Base-by-base conservation (phyloP, 2,329 filamentous ascomycete genomes). In the Acrocalymma vagum region DNA sequence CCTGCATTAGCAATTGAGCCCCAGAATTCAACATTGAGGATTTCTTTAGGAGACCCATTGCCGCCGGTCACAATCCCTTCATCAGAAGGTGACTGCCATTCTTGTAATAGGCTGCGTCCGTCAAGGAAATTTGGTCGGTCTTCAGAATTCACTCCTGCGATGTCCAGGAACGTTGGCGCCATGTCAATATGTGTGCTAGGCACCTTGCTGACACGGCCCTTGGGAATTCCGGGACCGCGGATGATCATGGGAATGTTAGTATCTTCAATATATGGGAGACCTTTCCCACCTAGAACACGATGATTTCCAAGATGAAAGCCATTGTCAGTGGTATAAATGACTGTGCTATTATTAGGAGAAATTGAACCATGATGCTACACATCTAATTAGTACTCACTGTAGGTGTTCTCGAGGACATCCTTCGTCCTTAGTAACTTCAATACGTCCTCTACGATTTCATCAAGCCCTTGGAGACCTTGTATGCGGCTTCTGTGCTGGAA, bases 401-500 rank as follows among this genome's bases (percentile, higher is more conserved):
- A 73, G 0, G 70, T 80, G 35, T 80, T 76, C 4, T 79, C 72
- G n/a, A 79, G 55, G 9, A 77, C 51, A 3, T 58, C 69, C 9
- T 68, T 65, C 5, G 65, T 42, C 9, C 75, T 67, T 2, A 82
- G 63, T 0, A 67, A 68, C 3, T 55, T 44, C 6, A 81, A 51
- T 2, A 81, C 48, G 0, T 56, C 52, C n/a, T 77, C 74, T 2
- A 82, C 70, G 35, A 81, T 65, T 50, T 82, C 79, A 45, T 82
- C 79, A 0, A 82, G 77, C 3, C 73, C 69, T 46, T 81, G 78
- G 10, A 81, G 56, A 7, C 78, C 59, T n/a, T 72, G 72, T 7
- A 81, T 61, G 3, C 79, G 71, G 14, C 63, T 53, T 1, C 78
- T 72, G 40, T 81, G 78, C 45, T 74, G 80, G 22, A 78, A 63